Evolutionary conservation across 495 filamentous ascomycete genomes (phyloP).

Genomic region (Pyrenopolyporus hunteri): DNA sequence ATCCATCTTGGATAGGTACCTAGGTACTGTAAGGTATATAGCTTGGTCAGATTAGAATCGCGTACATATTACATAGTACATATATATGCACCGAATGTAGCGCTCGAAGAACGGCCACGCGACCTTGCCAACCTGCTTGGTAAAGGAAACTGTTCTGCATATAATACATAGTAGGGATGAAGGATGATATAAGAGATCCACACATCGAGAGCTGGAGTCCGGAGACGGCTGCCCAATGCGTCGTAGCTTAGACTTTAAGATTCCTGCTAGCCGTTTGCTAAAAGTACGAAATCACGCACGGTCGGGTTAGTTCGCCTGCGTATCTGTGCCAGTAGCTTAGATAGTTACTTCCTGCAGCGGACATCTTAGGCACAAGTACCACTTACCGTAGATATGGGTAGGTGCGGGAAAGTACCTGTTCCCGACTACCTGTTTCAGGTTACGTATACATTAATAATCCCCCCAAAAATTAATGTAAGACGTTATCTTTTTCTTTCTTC

Average conservation of each 20-base stretch:
- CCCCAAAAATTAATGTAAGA: no score
- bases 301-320: neutral
- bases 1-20: no score
- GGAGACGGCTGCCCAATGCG: constrained; percentile 27
- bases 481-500: no score
- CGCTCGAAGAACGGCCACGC: constrained; percentile 8
- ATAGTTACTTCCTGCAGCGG: no score
- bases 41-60: no score
- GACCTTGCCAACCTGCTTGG: neutral
- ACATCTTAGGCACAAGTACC: no score
- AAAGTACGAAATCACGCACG: neutral
- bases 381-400: no score
- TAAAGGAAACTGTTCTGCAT: neutral
- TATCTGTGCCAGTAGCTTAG: neutral
- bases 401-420: no score
- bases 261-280: neutral
- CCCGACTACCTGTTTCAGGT: no score
- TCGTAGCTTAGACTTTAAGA: constrained; percentile 11
- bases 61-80: no score
- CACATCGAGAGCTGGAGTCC: constrained; percentile 3
- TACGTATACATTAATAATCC: no score
- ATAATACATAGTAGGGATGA: constrained; percentile 2
- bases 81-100: constrained; percentile 18
- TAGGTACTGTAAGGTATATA: no score
- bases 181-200: constrained; percentile 1